Evolutionary conservation across 2,329 filamentous ascomycete species (phyloP).

Genomic region (Trichophaea hybrida): DNA sequence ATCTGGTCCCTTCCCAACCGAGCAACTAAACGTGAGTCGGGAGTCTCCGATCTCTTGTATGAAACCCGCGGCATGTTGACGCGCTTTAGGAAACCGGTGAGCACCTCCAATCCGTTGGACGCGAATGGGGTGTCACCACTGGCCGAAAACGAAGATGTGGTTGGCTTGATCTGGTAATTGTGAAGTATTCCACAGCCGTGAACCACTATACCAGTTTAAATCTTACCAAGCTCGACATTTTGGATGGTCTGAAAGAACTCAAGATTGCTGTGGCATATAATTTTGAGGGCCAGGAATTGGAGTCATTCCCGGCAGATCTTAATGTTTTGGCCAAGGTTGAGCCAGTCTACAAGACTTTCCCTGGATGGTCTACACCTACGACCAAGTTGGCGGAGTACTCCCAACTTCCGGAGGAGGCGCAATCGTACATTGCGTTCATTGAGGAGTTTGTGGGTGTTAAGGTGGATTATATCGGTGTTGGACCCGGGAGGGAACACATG

Average conservation of each 20-base stretch:
- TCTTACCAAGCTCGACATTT: conserved; percentile 51
- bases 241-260: conserved; percentile 60
- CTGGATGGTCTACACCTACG: conserved; percentile 54
- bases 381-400: conserved; percentile 45
- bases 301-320: conserved; percentile 51
- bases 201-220: conserved; percentile 53
- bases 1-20: conserved; percentile 52
- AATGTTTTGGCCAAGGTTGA: conserved; percentile 44
- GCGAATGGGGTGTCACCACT: conserved; percentile 37
- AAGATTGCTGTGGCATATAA: conserved; percentile 61
- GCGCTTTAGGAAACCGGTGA: conserved; percentile 33
- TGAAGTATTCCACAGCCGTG: conserved; percentile 49
- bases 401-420: conserved; percentile 49
- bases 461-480: conserved; percentile 53
- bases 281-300: conserved; percentile 37
- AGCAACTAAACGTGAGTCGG: conserved; percentile 39
- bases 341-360: conserved; percentile 53
- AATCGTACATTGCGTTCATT: conserved; percentile 52
- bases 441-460: conserved; percentile 50
- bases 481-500: conserved; percentile 45
- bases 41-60: not conserved
- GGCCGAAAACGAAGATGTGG: conserved; percentile 26
- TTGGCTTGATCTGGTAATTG: conserved; percentile 48
- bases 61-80: not conserved
- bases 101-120: conserved; percentile 37